A percentile compares a stretch with the other conserved stretches of the same genome.
Conservation (phyloP, 768 basidiomycete species). For the Suillus clintonianus region DNA sequence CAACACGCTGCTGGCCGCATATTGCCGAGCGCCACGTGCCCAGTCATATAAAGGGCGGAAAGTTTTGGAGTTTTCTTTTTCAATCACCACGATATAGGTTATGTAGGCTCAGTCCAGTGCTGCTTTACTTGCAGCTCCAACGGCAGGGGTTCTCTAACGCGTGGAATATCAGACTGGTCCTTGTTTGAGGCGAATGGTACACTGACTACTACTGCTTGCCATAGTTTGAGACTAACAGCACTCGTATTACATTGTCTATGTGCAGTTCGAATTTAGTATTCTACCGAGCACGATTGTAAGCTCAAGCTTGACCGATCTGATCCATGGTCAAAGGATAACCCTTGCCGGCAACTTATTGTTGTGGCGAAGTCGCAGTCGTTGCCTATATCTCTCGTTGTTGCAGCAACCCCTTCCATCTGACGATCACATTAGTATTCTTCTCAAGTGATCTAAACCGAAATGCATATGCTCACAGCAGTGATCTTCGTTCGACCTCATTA, state of each 20-base stretch:
- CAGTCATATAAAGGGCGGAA: constrained; percentile 7
- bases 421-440: constrained; percentile 3
- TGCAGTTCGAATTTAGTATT: constrained; percentile 27
- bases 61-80: constrained; percentile 7
- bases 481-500: constrained; percentile 43
- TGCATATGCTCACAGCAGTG: constrained; percentile 51
- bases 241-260: neutral
- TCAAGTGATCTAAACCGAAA: constrained; percentile 1
- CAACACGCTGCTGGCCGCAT: neutral
- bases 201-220: constrained; percentile 54
- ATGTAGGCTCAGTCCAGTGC: constrained; percentile 20
- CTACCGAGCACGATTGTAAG: neutral
- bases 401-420: constrained; percentile 53
- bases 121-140: constrained; percentile 9
- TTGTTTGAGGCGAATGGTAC: constrained; percentile 77
- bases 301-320: neutral
- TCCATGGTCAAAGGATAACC: constrained; percentile 17
- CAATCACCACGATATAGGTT: constrained; percentile 24
- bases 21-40: constrained; percentile 23
- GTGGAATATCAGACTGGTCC: constrained; percentile 48
- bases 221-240: constrained; percentile 51
- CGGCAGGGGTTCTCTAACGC: constrained; percentile 21
- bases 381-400: constrained; percentile 56
- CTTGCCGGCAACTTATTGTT: constrained; percentile 18
- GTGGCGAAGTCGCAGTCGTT: constrained; percentile 45